Evolutionary conservation across 2,329 filamentous ascomycete genomes (phyloP).

Genomic region (Aspergillus melleus): DNA sequence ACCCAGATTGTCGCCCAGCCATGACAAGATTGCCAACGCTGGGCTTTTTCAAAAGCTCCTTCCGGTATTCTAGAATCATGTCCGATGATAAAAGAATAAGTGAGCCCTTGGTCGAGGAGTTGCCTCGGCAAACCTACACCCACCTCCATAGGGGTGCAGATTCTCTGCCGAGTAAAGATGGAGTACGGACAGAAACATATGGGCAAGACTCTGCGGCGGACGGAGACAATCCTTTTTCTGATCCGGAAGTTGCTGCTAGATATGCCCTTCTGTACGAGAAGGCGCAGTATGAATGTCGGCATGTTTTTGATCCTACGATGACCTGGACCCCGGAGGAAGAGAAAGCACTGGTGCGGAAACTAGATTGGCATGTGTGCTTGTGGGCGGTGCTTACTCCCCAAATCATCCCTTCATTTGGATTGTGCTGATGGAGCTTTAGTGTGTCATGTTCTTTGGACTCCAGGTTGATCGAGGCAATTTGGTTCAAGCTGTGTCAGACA

Average conservation of each 20-base stretch:
- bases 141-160: neutral
- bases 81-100: neutral
- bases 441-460: slow-evolving; percentile 60
- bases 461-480: slow-evolving; percentile 62
- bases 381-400: slow-evolving; percentile 20
- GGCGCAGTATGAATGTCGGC: slow-evolving; percentile 49
- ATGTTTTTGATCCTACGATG: slow-evolving; percentile 42
- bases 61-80: neutral
- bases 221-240: slow-evolving; percentile 45
- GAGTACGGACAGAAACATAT: neutral
- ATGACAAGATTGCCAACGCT: neutral
- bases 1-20: neutral
- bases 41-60: neutral
- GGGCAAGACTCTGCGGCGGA: neutral
- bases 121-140: neutral
- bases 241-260: slow-evolving; percentile 54
- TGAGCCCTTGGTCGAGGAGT: neutral
- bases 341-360: slow-evolving; percentile 27
- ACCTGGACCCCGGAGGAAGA: slow-evolving; percentile 38
- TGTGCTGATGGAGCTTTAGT: slow-evolving; percentile 21
- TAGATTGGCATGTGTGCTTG: slow-evolving; percentile 25
- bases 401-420: neutral
- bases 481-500: slow-evolving; percentile 57
- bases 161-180: neutral
- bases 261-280: slow-evolving; percentile 57